phyloP scores from a whole-genome alignment of 345 rosid genomes.

The Eutrema japonicum region DNA sequence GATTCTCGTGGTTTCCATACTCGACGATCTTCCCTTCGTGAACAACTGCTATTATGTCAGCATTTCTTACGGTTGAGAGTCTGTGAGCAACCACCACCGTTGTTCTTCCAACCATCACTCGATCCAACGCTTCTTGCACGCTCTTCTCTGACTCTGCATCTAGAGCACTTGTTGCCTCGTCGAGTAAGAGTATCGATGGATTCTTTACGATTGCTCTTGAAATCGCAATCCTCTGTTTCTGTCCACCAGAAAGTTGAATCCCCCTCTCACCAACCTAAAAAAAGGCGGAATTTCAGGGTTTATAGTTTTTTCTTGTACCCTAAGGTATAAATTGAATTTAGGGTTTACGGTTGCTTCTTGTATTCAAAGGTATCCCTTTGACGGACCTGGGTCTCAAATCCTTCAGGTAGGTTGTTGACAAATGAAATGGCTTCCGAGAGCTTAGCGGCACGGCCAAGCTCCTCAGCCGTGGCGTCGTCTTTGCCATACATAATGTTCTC shows the following conservation, averaged over 20 bases:
- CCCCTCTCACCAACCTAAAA: conserved; percentile 93
- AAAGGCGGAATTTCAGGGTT: not conserved
- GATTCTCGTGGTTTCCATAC: conserved; percentile 88
- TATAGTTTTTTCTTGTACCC: not conserved
- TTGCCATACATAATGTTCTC: conserved; percentile 95
- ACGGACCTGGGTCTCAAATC: conserved; percentile 90
- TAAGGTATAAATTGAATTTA: not conserved
- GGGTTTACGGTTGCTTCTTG: not conserved
- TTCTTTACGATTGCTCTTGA: conserved; percentile 88
- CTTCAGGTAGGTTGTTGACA: conserved; percentile 86
- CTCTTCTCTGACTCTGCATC: conserved; percentile 96
- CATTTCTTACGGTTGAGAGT: conserved; percentile 88
- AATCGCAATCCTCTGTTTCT: conserved; percentile 93
- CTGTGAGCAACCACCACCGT: conserved; percentile 90
- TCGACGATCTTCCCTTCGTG: conserved; percentile 82
- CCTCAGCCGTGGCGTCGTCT: conserved; percentile 71
- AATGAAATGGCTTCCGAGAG: conserved; percentile 85
- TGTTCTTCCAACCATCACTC: conserved; percentile 94
- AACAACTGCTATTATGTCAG: conserved; percentile 84
- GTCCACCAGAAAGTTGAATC: conserved; percentile 92
- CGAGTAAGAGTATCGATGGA: conserved; percentile 85
- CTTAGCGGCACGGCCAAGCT: conserved; percentile 76
- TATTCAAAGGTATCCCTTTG: not conserved
- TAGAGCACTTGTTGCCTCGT: conserved; percentile 96
- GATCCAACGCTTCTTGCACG: conserved; percentile 92